phyloP scores from a whole-genome alignment of 2,329 filamentous ascomycete species.

The Aspergillus transmontanensis region DNA sequence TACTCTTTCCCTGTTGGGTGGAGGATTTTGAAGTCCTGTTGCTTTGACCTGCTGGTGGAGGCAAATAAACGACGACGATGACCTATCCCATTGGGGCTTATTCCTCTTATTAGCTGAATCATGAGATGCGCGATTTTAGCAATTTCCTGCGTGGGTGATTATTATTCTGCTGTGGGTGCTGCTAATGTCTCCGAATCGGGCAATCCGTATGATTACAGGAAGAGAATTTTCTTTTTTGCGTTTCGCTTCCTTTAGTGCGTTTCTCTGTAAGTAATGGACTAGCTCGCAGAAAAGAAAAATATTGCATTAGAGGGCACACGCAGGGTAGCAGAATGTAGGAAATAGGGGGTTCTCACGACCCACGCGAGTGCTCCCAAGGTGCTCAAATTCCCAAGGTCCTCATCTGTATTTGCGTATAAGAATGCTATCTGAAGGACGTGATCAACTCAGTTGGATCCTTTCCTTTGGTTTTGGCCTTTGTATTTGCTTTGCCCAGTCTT shows the following conservation, averaged over 20 bases:
- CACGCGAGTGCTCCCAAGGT: constrained; percentile 14
- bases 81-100: not conserved
- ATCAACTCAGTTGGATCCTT: not conserved
- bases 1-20: not conserved
- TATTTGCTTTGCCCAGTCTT: not conserved
- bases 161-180: not conserved
- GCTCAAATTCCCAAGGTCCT: constrained; percentile 14
- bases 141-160: not conserved
- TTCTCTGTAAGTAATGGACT: no score
- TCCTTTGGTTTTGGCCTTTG: not conserved
- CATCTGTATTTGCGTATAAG: constrained; percentile 5
- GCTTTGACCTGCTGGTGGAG: not conserved
- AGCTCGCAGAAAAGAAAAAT: not conserved
- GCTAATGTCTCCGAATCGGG: not conserved
- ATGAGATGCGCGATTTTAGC: not conserved
- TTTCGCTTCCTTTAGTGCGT: not conserved
- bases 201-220: not conserved
- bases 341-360: not conserved
- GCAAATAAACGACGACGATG: not conserved
- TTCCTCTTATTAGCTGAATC: not conserved
- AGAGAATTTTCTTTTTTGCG: not conserved
- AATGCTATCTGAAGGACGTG: not conserved
- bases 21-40: not conserved
- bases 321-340: not conserved
- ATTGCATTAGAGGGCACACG: not conserved